A percentile compares a stretch with the other conserved stretches of the same genome.
Conservation (phyloP, 495 filamentous ascomycete genomes). For the Penicillium pulvis region DNA sequence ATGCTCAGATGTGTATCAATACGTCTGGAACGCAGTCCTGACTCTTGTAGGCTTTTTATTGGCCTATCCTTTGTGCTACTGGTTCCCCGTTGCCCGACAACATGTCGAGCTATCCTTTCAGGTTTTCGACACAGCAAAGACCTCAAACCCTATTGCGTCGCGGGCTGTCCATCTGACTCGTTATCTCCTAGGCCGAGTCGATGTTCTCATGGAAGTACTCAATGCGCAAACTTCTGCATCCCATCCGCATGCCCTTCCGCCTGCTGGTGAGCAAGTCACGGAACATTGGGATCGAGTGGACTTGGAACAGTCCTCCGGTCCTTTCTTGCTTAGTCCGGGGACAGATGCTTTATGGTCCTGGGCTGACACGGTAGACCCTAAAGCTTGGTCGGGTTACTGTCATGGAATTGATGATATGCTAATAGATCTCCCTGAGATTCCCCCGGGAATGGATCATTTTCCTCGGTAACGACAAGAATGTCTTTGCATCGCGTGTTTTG, state of each 20-base stretch:
- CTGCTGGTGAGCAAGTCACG: background rate
- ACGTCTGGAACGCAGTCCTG: constrained; percentile 36
- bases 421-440: background rate
- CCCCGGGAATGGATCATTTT: background rate
- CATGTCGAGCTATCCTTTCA: constrained; percentile 19
- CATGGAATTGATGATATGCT: background rate
- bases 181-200: constrained; percentile 9
- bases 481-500: background rate
- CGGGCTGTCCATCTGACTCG: constrained; percentile 6
- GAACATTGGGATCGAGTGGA: background rate
- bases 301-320: background rate
- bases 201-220: constrained; percentile 11
- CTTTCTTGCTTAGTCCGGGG: background rate
- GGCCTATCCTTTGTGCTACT: constrained; percentile 57
- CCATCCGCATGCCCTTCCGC: background rate
- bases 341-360: background rate
- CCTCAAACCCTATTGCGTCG: constrained; percentile 2
- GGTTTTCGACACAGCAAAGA: constrained; percentile 18
- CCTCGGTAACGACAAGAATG: background rate
- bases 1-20: constrained; percentile 32
- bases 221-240: constrained; percentile 3
- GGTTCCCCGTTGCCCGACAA: constrained; percentile 21
- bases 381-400: constrained; percentile 3
- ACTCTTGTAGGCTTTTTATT: constrained; percentile 44
- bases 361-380: background rate